Evolutionary conservation across 768 basidiomycete species (phyloP), one percentile per base, ranked within the genome.

Genomic region (Chalciporus chontae): DNA sequence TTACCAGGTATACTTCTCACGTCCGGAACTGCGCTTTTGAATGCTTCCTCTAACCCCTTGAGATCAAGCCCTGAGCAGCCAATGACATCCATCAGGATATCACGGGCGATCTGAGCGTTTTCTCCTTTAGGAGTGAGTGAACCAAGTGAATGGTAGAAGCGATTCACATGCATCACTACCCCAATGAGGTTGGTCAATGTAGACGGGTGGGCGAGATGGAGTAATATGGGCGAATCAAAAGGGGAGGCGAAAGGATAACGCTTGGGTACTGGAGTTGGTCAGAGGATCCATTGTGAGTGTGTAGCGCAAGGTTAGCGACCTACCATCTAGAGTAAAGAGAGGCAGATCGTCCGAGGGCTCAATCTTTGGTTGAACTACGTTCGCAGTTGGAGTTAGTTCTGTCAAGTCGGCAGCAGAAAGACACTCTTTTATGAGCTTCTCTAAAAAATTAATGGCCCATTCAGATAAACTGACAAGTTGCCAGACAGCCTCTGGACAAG

Each of bases 61-160:
- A 90, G 68, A 54, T 88, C 73, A 32, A 90, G 68, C 13, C 86
- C 85, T 32, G 84, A 86, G 55, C 71, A 76, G 56, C 81, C 77
- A 14, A 90, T 73, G 18, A 78, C 61, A 62, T 90, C 87, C 44
- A 82, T 59, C 2, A 90, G 68, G 31, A 81, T 70, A 37, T 79
- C 77, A 58, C 78, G 80, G 1, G 86, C 85, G 31, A 85, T 79
- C 46, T 80, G 78, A 5, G 84, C 74, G 51, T 74, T 82, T 64
- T 86, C 83, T 51, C 75, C 77, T 37, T 75, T 77, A 27, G 85
- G 76, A 5, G 78, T 71, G 36, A 84, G 68, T 10, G 73, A 71
- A 39, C 71, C 71, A 19, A 90, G 60, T 57, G 76, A 77, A 39
- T 68, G 70, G 38, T 80, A 77, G 58, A 86, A 83, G 48, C 71